A percentile compares a stretch with the other conserved stretches of the same genome.
Evolutionary conservation across 805 yeast species (phyloP).

Genomic region (Candida nonsorbophila): DNA sequence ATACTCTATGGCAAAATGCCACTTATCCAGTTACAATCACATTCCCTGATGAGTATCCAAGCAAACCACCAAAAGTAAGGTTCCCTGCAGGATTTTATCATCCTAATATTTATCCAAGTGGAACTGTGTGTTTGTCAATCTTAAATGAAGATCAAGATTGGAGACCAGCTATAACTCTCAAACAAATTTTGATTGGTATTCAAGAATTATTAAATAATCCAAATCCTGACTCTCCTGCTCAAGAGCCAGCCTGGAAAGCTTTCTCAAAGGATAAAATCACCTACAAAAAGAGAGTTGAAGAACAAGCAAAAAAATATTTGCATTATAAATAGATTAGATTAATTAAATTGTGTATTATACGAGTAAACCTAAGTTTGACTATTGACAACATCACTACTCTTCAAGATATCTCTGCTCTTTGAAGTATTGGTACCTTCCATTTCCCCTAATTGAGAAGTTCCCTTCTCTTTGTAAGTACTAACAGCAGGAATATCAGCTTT

Average conservation of each 20-base stretch:
- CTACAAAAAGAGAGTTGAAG: slow-evolving; percentile 72
- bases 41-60: slow-evolving; percentile 90
- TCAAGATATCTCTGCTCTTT: slow-evolving; percentile 49
- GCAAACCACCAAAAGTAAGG: slow-evolving; percentile 92
- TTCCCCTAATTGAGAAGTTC: slow-evolving; percentile 67
- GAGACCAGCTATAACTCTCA: slow-evolving; percentile 94
- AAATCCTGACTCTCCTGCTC: slow-evolving; percentile 95
- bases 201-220: slow-evolving; percentile 89
- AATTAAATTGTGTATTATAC: too few species aligned
- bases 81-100: slow-evolving; percentile 91
- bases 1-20: slow-evolving; percentile 89
- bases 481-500: slow-evolving; percentile 98
- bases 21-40: slow-evolving; percentile 74
- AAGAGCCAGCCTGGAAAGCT: slow-evolving; percentile 93
- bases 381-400: slow-evolving; percentile 25
- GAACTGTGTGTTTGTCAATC: slow-evolving; percentile 90
- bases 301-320: slow-evolving; percentile 74
- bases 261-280: slow-evolving; percentile 61
- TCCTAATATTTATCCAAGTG: slow-evolving; percentile 97
- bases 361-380: too few species aligned
- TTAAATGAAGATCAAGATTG: slow-evolving; percentile 95
- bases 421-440: slow-evolving; percentile 27
- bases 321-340: too few species aligned
- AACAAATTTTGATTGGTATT: slow-evolving; percentile 84
- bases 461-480: slow-evolving; percentile 91